phyloP scores from a whole-genome alignment of 345 rosid genomes.

The Ailanthus altissimus region DNA sequence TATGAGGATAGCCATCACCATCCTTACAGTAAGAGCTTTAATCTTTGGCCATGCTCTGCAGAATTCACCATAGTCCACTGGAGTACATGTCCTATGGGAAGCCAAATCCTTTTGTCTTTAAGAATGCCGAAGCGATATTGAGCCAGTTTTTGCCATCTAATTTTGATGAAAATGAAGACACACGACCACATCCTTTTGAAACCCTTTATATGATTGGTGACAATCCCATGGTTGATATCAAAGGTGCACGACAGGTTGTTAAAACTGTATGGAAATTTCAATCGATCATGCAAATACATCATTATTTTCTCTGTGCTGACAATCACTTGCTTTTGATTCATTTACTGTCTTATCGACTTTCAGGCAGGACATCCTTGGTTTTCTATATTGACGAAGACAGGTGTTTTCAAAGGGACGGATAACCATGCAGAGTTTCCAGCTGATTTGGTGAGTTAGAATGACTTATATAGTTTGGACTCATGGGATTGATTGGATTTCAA shows the following conservation, averaged over 20 bases:
- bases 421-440: constrained; percentile 45
- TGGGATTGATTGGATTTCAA: not conserved
- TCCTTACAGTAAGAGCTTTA: not conserved
- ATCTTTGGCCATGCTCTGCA: constrained; percentile 23
- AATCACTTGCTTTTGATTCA: not conserved
- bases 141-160: constrained; percentile 31
- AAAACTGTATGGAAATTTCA: not conserved
- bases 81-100: constrained; percentile 45
- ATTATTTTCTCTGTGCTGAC: not conserved
- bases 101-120: constrained; percentile 49
- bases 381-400: constrained; percentile 49
- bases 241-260: constrained; percentile 42
- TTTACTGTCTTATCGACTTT: not conserved
- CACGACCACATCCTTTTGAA: constrained; percentile 23
- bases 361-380: constrained; percentile 57
- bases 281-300: not conserved
- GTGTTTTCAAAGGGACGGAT: constrained; percentile 40
- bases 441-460: constrained; percentile 39
- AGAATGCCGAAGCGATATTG: constrained; percentile 41
- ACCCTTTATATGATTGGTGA: constrained; percentile 54
- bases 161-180: not conserved
- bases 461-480: not conserved
- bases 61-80: constrained; percentile 37
- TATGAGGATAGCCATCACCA: not conserved
- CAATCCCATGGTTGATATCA: constrained; percentile 48